phyloP scores from a whole-genome alignment of 2,329 filamentous ascomycete species.

The Venturia pyrina region DNA sequence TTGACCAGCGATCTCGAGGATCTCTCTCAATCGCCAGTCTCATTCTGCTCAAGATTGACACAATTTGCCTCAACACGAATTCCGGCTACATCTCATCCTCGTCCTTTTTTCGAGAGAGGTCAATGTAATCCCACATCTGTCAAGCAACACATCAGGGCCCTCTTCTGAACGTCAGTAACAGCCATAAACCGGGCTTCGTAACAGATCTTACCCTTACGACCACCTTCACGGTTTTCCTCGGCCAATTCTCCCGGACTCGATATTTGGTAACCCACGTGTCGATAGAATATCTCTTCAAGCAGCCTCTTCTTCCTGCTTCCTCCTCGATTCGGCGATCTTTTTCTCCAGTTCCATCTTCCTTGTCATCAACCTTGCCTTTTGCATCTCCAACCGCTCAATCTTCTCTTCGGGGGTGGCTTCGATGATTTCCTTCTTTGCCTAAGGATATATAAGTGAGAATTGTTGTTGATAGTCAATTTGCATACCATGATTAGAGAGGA shows the following conservation, averaged over 20 bases:
- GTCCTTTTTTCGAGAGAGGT: background rate
- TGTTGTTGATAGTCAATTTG: background rate
- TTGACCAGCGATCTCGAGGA: background rate
- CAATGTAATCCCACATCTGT: background rate
- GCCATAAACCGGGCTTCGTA: background rate
- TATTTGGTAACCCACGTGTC: background rate
- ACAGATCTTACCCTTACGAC: background rate
- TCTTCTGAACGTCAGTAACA: background rate
- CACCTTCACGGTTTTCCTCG: background rate
- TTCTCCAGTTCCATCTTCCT: constrained; percentile 45
- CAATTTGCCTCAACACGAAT: background rate
- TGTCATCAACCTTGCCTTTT: constrained; percentile 38
- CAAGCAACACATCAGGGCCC: background rate
- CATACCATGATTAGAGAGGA: background rate
- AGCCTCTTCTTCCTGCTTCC: background rate
- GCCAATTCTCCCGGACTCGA: background rate
- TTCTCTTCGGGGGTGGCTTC: constrained; percentile 44
- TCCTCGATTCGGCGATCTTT: constrained; percentile 39
- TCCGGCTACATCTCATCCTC: background rate
- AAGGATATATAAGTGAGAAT: background rate
- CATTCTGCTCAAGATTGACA: background rate
- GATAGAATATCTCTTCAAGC: background rate
- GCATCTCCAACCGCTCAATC: constrained; percentile 43
- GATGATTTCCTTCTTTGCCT: constrained; percentile 30
- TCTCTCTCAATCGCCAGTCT: background rate